Evolutionary conservation across 2,329 filamentous ascomycete species (phyloP).

Genomic region (Cladorrhinum sp.): DNA sequence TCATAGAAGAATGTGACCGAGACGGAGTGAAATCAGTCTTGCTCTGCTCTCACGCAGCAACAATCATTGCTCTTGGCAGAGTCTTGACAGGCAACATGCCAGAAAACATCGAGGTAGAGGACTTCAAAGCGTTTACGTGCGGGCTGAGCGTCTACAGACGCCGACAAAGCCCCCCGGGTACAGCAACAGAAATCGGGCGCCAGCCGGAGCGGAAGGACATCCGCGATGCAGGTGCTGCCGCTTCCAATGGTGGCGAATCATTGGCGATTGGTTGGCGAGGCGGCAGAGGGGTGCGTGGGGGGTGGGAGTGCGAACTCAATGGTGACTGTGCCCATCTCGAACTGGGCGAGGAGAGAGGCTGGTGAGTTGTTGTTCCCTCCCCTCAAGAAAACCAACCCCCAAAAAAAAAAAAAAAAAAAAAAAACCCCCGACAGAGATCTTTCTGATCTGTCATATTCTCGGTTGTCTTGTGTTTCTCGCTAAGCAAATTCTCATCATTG

Average conservation of each 20-base stretch:
- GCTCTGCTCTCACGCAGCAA: conserved; percentile 86
- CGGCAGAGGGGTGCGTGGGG: conserved; percentile 64
- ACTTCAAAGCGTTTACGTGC: conserved; percentile 84
- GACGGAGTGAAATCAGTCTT: conserved; percentile 68
- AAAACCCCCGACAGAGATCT: neutral
- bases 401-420: no score
- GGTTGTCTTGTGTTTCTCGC: neutral
- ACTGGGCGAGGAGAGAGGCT: conserved; percentile 81
- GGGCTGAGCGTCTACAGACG: conserved; percentile 65
- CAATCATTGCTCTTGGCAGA: conserved; percentile 81
- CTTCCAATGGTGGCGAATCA: conserved; percentile 19
- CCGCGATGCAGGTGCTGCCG: conserved; percentile 14
- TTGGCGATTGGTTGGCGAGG: conserved; percentile 49
- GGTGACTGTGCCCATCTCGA: conserved; percentile 82
- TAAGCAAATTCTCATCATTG: neutral
- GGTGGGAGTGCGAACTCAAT: conserved; percentile 77
- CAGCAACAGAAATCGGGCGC: conserved; percentile 9
- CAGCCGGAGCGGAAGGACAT: neutral
- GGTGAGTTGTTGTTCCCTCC: conserved; percentile 54
- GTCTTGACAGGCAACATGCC: conserved; percentile 78
- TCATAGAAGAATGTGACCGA: conserved; percentile 71
- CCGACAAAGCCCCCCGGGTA: conserved; percentile 8
- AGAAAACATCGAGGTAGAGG: conserved; percentile 65
- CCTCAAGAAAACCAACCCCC: no score
- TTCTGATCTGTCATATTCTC: neutral